Base-by-base conservation (phyloP, 306 rosid genomes). In the Gynostemma pentaphyllum region DNA sequence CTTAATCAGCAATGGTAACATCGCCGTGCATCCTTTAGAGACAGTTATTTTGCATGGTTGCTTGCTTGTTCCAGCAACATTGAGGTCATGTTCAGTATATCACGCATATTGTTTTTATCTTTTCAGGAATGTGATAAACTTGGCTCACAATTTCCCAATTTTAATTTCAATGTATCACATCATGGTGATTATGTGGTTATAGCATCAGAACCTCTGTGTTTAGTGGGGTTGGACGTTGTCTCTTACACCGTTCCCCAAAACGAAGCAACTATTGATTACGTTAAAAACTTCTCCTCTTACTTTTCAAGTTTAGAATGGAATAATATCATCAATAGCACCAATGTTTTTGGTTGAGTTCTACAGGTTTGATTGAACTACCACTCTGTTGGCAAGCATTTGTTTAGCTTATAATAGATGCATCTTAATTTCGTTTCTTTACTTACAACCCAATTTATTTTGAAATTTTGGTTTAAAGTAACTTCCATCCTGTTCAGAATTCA, bases 181-280 rank as follows among this genome's bases (percentile, higher is more conserved):
- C 97, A 87, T 55, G 97, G 96, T 36, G 96, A 87, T 74, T 85
- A 73, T 72, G 97, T 91, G 46, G 95, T 87, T 15, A 85, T 91
- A 73, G 97, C 92, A 68, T 87, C 96, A 27, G 97, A 85, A 72
- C 95, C 97, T 21, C 37, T 91, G 47, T 87, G 89, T 69, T 82
- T 87, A 65, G 97, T 83, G 64, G 97, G 96, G 51, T 48, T 91
- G 72, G 97, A 91, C 70, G 68, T 91, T 55, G 95, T 91, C 62
- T 83, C 86, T 22, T 70, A 46, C 69, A 78, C 34, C 66, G 53
- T 74, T 54, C 95, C 97, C 28, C 74, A 49, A 44, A 80, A 79
- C 42, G 97, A 75, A 76, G 78, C 88, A 5, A 68, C 75, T 53
- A 1, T 41, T 16, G 78, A 79, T 32, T 87, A 78, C 72, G 70